phyloP scores from a whole-genome alignment of 495 filamentous ascomycete species.

The Beverwykella pulmonaria region DNA sequence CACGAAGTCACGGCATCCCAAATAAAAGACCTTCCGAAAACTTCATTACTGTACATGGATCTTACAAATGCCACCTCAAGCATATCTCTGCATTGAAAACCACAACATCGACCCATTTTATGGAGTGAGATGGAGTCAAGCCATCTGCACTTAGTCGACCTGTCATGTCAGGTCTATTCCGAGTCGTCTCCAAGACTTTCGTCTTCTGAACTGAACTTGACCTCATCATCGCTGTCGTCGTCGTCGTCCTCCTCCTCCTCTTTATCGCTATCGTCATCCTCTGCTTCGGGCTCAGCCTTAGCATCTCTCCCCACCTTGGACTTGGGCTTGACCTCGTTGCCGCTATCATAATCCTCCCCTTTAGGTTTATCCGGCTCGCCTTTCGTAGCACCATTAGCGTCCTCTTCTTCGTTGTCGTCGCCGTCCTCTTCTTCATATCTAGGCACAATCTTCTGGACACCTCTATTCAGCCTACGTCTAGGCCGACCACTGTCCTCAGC shows the following conservation, averaged over 20 bases:
- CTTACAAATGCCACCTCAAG: background rate
- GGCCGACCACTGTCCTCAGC: slow-evolving; percentile 47
- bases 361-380: too few species aligned
- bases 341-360: too few species aligned
- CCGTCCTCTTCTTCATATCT: slow-evolving; percentile 6
- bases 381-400: slow-evolving; percentile 4
- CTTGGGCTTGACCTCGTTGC: background rate
- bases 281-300: background rate
- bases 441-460: background rate
- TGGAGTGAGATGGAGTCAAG: too few species aligned
- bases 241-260: background rate
- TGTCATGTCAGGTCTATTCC: background rate
- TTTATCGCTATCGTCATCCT: background rate
- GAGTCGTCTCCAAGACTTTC: background rate
- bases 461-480: slow-evolving; percentile 26
- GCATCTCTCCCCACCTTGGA: background rate
- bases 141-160: background rate
- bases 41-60: too few species aligned
- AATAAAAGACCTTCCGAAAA: background rate
- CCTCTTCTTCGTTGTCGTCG: background rate
- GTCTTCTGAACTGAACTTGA: background rate
- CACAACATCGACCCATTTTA: too few species aligned
- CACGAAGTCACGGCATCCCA: background rate
- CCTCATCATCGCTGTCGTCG: background rate
- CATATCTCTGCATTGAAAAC: background rate